phyloP scores from a whole-genome alignment of 2,329 filamentous ascomycete genomes.

The Monosporascus sp. region DNA sequence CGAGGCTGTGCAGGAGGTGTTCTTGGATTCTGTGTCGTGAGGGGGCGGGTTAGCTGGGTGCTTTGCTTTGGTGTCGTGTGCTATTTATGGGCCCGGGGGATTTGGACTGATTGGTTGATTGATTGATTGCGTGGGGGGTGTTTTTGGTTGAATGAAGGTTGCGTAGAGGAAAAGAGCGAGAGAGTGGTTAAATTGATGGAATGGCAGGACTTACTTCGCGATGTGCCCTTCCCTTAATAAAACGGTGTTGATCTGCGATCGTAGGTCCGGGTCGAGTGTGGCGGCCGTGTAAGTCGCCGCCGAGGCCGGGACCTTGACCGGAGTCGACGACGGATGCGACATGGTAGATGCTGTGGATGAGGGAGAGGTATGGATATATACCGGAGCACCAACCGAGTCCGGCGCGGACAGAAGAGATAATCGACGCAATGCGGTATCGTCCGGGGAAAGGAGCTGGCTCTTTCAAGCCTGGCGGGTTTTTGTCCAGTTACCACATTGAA shows the following conservation, averaged over 20 bases:
- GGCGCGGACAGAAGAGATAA: no score
- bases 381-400: no score
- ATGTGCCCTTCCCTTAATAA: slow-evolving; percentile 56
- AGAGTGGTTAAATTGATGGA: not conserved
- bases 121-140: slow-evolving; percentile 3
- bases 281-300: slow-evolving; percentile 56
- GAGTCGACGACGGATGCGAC: slow-evolving; percentile 46
- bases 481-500: no score
- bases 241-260: slow-evolving; percentile 57
- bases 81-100: no score
- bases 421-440: no score
- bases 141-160: not conserved
- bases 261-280: slow-evolving; percentile 56
- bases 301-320: slow-evolving; percentile 55
- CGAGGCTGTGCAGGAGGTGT: slow-evolving; percentile 55
- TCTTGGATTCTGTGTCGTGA: slow-evolving; percentile 53
- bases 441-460: no score
- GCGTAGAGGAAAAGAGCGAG: not conserved
- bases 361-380: not conserved
- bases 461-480: no score
- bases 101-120: slow-evolving; percentile 4
- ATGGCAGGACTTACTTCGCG: slow-evolving; percentile 41
- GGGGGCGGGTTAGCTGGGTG: slow-evolving; percentile 3
- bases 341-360: slow-evolving; percentile 23
- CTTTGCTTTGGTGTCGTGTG: slow-evolving; percentile 1